These are phyloP conservation scores for Neostapfia colusana DNA, from an alignment of 176 grass and related monocot species.

Conservation along the genomic window DNA sequence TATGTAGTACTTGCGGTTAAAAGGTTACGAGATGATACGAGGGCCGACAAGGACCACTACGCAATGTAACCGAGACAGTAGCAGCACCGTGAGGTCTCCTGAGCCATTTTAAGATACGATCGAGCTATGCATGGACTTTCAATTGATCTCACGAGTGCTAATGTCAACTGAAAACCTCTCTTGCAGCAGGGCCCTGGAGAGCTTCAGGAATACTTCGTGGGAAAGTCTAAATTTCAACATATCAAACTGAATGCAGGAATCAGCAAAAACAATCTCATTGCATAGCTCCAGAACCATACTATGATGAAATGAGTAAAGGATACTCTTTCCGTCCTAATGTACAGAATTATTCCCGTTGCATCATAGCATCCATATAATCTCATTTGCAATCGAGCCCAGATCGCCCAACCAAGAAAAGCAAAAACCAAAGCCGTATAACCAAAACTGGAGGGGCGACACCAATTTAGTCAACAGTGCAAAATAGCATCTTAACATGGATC, in stretches of 20 bases:
- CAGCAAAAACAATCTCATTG: neutral
- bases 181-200: no score
- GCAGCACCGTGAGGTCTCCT: no score
- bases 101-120: no score
- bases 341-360: conserved; percentile 1
- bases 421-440: neutral
- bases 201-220: no score
- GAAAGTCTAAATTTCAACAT: neutral
- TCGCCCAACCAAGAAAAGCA: conserved; percentile 7
- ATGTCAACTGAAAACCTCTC: no score
- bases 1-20: neutral
- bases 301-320: neutral
- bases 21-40: neutral
- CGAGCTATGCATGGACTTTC: no score
- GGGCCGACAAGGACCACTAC: no score
- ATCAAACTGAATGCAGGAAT: neutral
- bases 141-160: no score
- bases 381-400: neutral
- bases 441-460: conserved; percentile 32
- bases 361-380: neutral
- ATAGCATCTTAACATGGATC: neutral
- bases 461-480: neutral
- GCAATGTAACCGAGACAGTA: no score
- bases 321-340: no score
- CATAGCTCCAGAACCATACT: neutral